Evolutionary conservation across 345 rosid genomes (phyloP), one percentile per base, ranked within the genome.

Genomic region (Corymbia maculata): DNA sequence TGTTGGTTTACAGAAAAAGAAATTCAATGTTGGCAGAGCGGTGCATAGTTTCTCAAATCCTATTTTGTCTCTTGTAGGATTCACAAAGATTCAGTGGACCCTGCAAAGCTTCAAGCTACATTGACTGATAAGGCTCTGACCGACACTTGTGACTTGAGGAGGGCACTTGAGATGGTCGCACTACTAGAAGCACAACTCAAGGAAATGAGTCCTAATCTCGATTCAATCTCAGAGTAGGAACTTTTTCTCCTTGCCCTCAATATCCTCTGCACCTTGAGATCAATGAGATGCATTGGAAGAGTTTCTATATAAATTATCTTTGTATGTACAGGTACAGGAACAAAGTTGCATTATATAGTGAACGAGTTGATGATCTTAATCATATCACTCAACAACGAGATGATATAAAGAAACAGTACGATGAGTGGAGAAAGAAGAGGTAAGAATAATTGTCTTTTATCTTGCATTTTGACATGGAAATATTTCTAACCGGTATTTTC

Each of bases 201-300:
- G 92, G 99, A 98, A 92, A 89, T 98, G 96, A 96, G 94, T 90
- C 99, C 99, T 86, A 98, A 98, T 92, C 98, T 98, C 75, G 99
- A 98, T 92, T 98, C 99, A 85, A 96, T 98, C 17, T 90, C 99
- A 52, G 98, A 97, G 99, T 98, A 95, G 88, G 94, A 75, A 36
- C 88, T 89, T 88, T 42, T 22, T 14, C 89, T 14, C 47, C 51
- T 52, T 57, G 3, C 55, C 42, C 84, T 36, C 75, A 86, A 30
- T 30, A 52, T 50, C 70, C 49, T 55, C 50, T 53, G 64, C 44
- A 42, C 22, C 85, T 51, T 89, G 86, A 87, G 42, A 36, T 36
- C 42, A 36, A 36, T 36, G 42, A 36, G 85, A 64, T 32, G 32
- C 52, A 42, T 51, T 80, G 52, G 88, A 59, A 52, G 87, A 75